Percentiles rank a stretch among this genome's conserved stretches.
phyloP scores from a whole-genome alignment of 139 green algal species.

The Chlamydomonas sp. region DNA sequence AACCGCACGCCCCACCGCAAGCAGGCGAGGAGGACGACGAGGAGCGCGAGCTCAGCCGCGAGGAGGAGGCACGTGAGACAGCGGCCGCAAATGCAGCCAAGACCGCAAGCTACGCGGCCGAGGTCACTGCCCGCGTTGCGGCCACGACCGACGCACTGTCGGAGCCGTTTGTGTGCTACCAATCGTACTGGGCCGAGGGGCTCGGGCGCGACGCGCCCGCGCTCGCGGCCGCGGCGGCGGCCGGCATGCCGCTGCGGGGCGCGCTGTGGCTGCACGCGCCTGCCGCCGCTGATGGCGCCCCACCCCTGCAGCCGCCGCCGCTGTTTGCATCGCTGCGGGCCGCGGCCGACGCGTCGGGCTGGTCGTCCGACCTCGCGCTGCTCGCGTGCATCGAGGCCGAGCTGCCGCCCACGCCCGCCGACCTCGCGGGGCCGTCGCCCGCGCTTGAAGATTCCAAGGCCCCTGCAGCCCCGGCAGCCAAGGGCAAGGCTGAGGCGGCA shows the following conservation, averaged over 20 bases:
- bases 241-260: conserved; percentile 25
- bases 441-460: conserved; percentile 11
- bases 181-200: conserved; percentile 36
- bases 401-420: conserved; percentile 12
- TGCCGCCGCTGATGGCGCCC: conserved; percentile 7
- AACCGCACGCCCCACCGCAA: no score
- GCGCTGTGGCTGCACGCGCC: conserved; percentile 12
- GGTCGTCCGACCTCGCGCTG: conserved; percentile 15
- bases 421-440: no score
- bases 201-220: conserved; percentile 17
- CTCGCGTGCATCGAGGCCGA: conserved; percentile 20
- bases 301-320: conserved; percentile 3
- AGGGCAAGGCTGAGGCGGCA: conserved; percentile 17
- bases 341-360: conserved; percentile 14
- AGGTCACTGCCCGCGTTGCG: not conserved
- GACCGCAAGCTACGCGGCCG: not conserved
- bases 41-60: conserved; percentile 21
- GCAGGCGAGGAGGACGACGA: not conserved
- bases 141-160: not conserved
- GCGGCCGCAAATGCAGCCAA: not conserved
- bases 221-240: conserved; percentile 14
- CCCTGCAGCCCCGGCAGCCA: conserved; percentile 5
- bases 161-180: conserved; percentile 27
- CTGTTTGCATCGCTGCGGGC: conserved; percentile 15
- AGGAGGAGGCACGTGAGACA: conserved; percentile 17